These are phyloP conservation scores for Trypanosomatidae sp. DNA, from an alignment of 208 protist species.

Conservation along the genomic window DNA sequence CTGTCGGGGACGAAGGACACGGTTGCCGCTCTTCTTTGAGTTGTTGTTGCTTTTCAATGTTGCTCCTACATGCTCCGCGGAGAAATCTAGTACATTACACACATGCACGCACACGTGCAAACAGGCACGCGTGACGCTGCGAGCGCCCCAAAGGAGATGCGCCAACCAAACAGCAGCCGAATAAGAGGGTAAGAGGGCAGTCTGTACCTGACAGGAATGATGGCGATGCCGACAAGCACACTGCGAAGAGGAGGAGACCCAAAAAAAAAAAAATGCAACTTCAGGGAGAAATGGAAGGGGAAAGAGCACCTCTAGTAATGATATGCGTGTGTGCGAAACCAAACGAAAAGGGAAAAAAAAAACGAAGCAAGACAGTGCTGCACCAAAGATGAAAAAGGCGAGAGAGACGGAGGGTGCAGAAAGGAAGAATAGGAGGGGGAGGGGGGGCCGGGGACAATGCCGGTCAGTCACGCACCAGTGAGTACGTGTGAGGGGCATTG, in stretches of 20 bases:
- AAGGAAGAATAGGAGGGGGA: background rate
- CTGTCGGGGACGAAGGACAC: background rate
- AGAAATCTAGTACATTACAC: conserved; percentile 9
- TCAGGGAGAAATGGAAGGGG: background rate
- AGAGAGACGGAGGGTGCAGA: background rate
- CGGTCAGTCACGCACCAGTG: background rate
- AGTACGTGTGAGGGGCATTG: background rate
- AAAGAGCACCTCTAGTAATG: background rate
- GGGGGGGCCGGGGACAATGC: background rate
- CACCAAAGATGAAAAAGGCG: background rate
- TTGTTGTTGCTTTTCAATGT: background rate
- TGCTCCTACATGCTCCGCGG: background rate
- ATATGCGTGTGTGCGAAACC: background rate
- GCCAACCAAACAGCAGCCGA: background rate
- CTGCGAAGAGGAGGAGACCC: background rate
- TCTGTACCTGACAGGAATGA: background rate
- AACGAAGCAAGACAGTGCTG: background rate
- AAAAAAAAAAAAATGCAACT: background rate
- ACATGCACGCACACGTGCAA: background rate
- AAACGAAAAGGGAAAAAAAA: conserved; percentile 6
- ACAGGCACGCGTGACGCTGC: background rate
- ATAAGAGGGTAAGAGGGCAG: background rate
- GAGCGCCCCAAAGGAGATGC: background rate
- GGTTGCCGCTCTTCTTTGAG: background rate
- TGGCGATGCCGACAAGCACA: background rate